These are phyloP conservation scores for Galerina sulciceps DNA, from an alignment of 768 basidiomycete genomes.

Conservation along the genomic window DNA sequence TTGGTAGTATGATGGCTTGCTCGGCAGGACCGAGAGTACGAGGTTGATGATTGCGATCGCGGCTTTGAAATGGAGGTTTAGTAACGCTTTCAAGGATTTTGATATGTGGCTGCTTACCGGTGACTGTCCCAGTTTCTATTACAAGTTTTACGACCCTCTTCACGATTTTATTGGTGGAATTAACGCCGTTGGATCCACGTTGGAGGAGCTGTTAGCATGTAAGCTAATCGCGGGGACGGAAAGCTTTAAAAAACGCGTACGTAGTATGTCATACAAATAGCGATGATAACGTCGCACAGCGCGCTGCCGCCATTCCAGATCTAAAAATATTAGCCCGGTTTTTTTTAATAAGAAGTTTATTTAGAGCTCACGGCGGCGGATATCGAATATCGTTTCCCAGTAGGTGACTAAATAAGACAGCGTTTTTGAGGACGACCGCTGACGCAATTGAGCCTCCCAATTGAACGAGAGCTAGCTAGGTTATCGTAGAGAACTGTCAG, in stretches of 20 bases:
- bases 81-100: background rate
- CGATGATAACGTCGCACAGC: slow-evolving; percentile 16
- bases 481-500: background rate
- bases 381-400: background rate
- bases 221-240: background rate
- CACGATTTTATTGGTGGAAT: background rate
- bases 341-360: background rate
- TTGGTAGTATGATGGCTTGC: slow-evolving; percentile 7
- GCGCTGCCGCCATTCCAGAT: slow-evolving; percentile 18
- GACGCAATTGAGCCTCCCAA: slow-evolving; percentile 8
- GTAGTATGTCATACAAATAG: slow-evolving; percentile 18
- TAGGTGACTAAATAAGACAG: background rate
- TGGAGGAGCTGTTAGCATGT: background rate
- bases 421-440: background rate
- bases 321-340: background rate
- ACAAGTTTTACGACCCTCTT: slow-evolving; percentile 6
- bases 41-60: slow-evolving; percentile 15
- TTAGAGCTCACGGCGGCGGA: background rate
- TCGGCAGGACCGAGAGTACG: slow-evolving; percentile 2
- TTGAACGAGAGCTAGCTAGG: slow-evolving; percentile 13
- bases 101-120: background rate
- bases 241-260: background rate
- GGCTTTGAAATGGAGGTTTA: background rate
- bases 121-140: slow-evolving; percentile 13
- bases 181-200: background rate